Percentiles rank a stretch among this genome's conserved stretches.
These are phyloP conservation scores for Lactifluus volemus DNA, from an alignment of 768 basidiomycete genomes.

Conservation along the genomic window DNA sequence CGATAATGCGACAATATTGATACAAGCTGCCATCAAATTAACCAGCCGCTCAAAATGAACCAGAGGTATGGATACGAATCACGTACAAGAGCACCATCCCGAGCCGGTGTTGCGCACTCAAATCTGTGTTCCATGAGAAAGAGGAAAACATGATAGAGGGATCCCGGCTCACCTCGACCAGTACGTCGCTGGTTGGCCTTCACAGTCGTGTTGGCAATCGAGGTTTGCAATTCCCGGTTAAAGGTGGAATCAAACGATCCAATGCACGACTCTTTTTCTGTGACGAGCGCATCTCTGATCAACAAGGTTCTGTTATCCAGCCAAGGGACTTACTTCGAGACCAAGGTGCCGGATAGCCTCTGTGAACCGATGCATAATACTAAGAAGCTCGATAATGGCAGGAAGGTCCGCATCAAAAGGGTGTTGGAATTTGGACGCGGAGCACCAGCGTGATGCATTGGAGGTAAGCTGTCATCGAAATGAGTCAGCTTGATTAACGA, in stretches of 20 bases:
- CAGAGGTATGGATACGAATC: neutral
- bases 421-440: constrained; percentile 23
- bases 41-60: neutral
- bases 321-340: neutral
- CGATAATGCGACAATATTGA: constrained; percentile 17
- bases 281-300: neutral
- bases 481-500: constrained; percentile 14
- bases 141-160: too few species aligned
- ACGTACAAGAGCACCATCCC: constrained; percentile 16
- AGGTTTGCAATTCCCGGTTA: constrained; percentile 5
- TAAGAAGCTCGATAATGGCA: constrained; percentile 26
- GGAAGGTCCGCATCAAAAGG: constrained; percentile 25
- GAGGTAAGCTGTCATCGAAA: constrained; percentile 32
- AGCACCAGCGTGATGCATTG: constrained; percentile 22
- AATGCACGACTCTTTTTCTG: constrained; percentile 13
- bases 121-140: neutral
- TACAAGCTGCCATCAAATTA: constrained; percentile 5
- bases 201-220: constrained; percentile 12
- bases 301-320: neutral
- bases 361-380: constrained; percentile 26
- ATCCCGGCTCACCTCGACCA: constrained; percentile 2
- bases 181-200: neutral
- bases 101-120: constrained; percentile 7
- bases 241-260: constrained; percentile 6
- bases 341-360: constrained; percentile 7